A percentile compares a stretch with the other conserved stretches of the same genome.
These are phyloP conservation scores for Haberlea rhodopensis DNA, from an alignment of 257 asterid species.

Conservation along the genomic window DNA sequence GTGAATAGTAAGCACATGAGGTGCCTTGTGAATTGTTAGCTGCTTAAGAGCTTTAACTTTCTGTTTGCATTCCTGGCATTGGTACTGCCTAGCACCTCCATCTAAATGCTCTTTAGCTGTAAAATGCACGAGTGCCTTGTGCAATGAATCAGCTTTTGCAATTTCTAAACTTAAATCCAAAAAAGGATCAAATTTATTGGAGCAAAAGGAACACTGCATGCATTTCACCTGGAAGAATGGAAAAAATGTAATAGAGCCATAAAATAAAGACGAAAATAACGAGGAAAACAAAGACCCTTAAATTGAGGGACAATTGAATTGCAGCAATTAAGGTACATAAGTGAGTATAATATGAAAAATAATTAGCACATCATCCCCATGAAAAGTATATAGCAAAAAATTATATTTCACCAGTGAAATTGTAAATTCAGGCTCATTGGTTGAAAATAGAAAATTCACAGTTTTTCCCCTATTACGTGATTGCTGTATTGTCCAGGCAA, in stretches of 20 bases:
- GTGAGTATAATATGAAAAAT: too few species aligned
- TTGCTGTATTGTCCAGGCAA: too few species aligned
- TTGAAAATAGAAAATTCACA: too few species aligned
- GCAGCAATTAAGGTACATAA: not conserved
- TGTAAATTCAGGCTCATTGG: too few species aligned
- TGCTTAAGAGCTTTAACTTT: conserved; percentile 93
- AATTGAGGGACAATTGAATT: not conserved
- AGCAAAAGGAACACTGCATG: conserved; percentile 86
- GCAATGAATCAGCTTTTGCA: conserved; percentile 65
- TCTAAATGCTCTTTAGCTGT: conserved; percentile 84
- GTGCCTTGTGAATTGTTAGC: conserved; percentile 76
- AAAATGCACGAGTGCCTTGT: conserved; percentile 80
- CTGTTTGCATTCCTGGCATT: conserved; percentile 92
- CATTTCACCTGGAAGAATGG: conserved; percentile 75
- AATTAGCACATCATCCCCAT: too few species aligned
- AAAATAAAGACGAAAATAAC: not conserved
- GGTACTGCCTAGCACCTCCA: conserved; percentile 87
- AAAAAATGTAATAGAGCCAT: conserved; percentile 7
- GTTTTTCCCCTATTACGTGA: too few species aligned
- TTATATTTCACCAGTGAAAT: not conserved
- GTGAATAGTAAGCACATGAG: conserved; percentile 86
- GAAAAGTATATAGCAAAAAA: not conserved
- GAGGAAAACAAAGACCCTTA: not conserved
- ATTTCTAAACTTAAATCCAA: conserved; percentile 92
- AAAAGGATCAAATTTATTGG: conserved; percentile 89